Evolutionary conservation across 495 filamentous ascomycete species (phyloP).

Genomic region (Penicillium salamii): DNA sequence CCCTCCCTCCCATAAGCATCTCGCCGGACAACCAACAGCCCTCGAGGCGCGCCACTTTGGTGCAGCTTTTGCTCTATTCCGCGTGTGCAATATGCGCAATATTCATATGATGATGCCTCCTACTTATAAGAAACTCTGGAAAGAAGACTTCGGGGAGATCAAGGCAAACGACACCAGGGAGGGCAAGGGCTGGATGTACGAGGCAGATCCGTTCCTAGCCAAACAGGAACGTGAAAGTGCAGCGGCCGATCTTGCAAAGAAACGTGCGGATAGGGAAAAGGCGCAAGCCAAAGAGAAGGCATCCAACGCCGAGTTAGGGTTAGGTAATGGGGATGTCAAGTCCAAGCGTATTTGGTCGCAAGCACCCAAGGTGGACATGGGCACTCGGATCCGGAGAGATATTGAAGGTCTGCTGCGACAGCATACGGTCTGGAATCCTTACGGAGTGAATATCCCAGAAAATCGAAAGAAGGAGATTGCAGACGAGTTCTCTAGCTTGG

Average conservation of each 20-base stretch:
- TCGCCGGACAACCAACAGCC: slow-evolving; percentile 66
- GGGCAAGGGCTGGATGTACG: slow-evolving; percentile 87
- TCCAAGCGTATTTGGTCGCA: slow-evolving; percentile 71
- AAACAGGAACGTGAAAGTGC: slow-evolving; percentile 75
- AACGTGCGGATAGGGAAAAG: slow-evolving; percentile 58
- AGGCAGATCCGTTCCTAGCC: slow-evolving; percentile 87
- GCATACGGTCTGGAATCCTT: slow-evolving; percentile 82
- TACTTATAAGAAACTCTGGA: slow-evolving; percentile 82
- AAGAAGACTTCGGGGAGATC: slow-evolving; percentile 72
- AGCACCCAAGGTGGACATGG: slow-evolving; percentile 91
- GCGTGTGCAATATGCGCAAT: slow-evolving; percentile 91
- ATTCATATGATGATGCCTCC: slow-evolving; percentile 94
- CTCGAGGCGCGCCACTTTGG: slow-evolving; percentile 91
- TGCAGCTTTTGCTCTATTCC: slow-evolving; percentile 84
- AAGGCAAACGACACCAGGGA: slow-evolving; percentile 73
- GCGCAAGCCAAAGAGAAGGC: slow-evolving; percentile 60
- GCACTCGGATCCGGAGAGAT: slow-evolving; percentile 66
- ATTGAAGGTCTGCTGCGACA: slow-evolving; percentile 75
- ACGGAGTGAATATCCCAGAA: slow-evolving; percentile 60
- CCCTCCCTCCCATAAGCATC: slow-evolving; percentile 67
- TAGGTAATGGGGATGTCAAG: slow-evolving; percentile 31
- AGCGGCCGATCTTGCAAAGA: slow-evolving; percentile 68
- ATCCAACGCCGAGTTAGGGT: slow-evolving; percentile 42
- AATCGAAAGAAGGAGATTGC: slow-evolving; percentile 58
- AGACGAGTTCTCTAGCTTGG: slow-evolving; percentile 69